Evolutionary conservation across 2,329 filamentous ascomycete genomes (phyloP).

Genomic region (Diaporthe longicolla): DNA sequence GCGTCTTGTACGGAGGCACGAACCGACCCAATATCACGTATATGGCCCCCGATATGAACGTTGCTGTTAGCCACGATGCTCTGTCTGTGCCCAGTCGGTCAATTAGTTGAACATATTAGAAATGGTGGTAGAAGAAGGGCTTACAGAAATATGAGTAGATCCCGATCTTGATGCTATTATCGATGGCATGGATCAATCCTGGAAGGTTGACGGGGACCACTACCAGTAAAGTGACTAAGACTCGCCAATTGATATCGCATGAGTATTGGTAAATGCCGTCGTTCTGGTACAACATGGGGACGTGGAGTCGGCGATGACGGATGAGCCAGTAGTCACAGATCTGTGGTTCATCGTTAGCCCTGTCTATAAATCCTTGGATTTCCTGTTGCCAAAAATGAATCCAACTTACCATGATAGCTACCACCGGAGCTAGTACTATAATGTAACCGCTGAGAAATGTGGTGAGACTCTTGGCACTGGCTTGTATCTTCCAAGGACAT

Average conservation of each 20-base stretch:
- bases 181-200: slow-evolving; percentile 35
- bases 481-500: slow-evolving; percentile 54
- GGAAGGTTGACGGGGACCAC: slow-evolving; percentile 34
- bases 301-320: slow-evolving; percentile 4
- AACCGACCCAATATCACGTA: slow-evolving; percentile 32
- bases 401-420: slow-evolving; percentile 29
- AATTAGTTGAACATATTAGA: not conserved
- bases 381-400: too few species aligned
- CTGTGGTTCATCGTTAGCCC: not conserved
- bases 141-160: slow-evolving; percentile 34
- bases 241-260: slow-evolving; percentile 33
- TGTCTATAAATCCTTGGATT: not conserved
- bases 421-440: slow-evolving; percentile 46
- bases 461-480: slow-evolving; percentile 44
- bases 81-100: slow-evolving; percentile 27
- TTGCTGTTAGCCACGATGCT: slow-evolving; percentile 36
- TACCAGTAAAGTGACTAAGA: slow-evolving; percentile 21
- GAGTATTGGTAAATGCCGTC: slow-evolving; percentile 27
- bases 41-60: slow-evolving; percentile 15
- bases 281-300: slow-evolving; percentile 31
- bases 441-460: slow-evolving; percentile 40
- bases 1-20: not conserved
- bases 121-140: not conserved
- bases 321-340: slow-evolving; percentile 38
- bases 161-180: slow-evolving; percentile 25